Conservation (phyloP, 2,329 filamentous ascomycete species). For the Cephalotrichum gorgonifer region DNA sequence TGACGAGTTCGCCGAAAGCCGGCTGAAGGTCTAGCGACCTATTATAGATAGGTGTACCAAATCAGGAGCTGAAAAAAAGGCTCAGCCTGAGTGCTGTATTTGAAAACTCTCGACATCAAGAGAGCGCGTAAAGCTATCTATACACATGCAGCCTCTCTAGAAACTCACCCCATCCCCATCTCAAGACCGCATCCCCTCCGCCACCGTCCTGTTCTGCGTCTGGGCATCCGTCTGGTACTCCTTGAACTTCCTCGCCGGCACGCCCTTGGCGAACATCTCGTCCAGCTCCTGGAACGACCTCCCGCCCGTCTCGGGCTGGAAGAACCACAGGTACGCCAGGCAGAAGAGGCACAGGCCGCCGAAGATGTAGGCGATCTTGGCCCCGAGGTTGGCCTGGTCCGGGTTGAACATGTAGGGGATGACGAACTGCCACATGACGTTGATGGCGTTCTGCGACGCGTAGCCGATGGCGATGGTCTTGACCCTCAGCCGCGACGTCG, state of each 20-base stretch:
- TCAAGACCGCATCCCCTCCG: no score
- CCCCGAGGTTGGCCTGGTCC: conserved; percentile 19
- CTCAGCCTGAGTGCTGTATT: no score
- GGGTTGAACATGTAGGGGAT: conserved; percentile 13
- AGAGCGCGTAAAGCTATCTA: no score
- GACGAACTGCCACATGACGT: conserved; percentile 9
- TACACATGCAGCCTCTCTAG: no score
- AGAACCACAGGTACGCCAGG: conserved; percentile 8
- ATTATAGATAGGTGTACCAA: no score
- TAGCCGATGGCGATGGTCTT: conserved; percentile 17
- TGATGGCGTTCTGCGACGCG: conserved; percentile 16
- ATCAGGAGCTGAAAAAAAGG: no score
- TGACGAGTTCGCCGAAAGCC: no score
- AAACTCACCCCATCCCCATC: no score
- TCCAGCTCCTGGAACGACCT: conserved; percentile 6
- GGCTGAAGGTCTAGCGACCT: no score
- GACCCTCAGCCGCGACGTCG: conserved; percentile 21
- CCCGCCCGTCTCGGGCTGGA: conserved; percentile 7
- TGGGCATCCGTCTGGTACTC: conserved; percentile 9
- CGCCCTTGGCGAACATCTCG: conserved; percentile 11
- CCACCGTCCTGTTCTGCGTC: background rate
- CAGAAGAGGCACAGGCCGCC: conserved; percentile 20
- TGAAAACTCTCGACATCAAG: no score
- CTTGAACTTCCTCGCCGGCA: conserved; percentile 16
- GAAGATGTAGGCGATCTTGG: conserved; percentile 24